Percentiles rank a stretch among this genome's conserved stretches.
Conservation (phyloP, 345 rosid species). For the Microcos paniculata region DNA sequence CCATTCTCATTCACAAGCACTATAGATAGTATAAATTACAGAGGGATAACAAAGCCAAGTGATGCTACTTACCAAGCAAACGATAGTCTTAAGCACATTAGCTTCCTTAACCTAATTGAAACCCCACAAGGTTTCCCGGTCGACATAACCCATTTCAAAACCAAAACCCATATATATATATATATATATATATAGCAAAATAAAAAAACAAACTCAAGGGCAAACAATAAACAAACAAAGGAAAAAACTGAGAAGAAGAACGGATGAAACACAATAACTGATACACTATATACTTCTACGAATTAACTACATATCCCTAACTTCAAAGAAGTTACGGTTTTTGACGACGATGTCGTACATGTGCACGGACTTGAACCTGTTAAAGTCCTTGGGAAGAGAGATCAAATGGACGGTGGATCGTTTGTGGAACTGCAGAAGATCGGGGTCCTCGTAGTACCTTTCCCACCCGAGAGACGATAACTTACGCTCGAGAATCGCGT, state of each 20-base stretch:
- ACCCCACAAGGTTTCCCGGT: too few species aligned
- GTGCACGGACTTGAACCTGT: slow-evolving; percentile 64
- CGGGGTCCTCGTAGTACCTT: slow-evolving; percentile 62
- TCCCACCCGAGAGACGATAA: slow-evolving; percentile 78
- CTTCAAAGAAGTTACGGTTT: slow-evolving; percentile 67
- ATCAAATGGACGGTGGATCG: slow-evolving; percentile 60
- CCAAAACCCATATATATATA: background rate
- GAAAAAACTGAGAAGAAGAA: background rate
- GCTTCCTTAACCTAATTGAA: too few species aligned
- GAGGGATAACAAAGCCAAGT: background rate
- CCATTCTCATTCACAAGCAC: background rate
- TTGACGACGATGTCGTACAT: slow-evolving; percentile 89
- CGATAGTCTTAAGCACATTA: too few species aligned
- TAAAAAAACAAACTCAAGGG: background rate
- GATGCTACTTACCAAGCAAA: background rate
- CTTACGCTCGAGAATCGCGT: slow-evolving; percentile 54
- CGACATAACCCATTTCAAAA: background rate
- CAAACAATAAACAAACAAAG: background rate
- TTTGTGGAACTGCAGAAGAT: slow-evolving; percentile 76
- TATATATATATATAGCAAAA: too few species aligned
- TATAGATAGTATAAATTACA: background rate
- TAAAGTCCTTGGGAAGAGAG: slow-evolving; percentile 73
- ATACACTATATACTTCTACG: background rate
- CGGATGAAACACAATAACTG: background rate
- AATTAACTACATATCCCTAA: slow-evolving; percentile 44